These are phyloP conservation scores for Globisporangium carolinianum DNA, from an alignment of 352 stramenopile genomes.

Conservation along the genomic window DNA sequence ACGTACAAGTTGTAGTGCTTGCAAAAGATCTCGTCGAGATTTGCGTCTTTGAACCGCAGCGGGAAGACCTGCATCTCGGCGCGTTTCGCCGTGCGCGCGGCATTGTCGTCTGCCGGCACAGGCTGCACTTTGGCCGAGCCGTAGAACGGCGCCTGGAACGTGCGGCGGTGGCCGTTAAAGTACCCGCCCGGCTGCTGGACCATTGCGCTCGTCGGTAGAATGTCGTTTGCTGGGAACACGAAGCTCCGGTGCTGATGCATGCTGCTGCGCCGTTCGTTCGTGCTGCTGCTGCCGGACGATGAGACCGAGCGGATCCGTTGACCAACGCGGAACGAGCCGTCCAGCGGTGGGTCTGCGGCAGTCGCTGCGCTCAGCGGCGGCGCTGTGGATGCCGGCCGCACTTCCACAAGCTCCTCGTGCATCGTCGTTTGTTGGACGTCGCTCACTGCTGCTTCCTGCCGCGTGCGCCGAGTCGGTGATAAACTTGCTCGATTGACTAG, in stretches of 20 bases:
- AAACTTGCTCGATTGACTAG: background rate
- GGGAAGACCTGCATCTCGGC: constrained; percentile 51
- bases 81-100: constrained; percentile 13
- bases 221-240: constrained; percentile 29
- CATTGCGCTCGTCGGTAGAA: constrained; percentile 33
- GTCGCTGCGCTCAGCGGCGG: background rate
- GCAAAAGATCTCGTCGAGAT: constrained; percentile 61
- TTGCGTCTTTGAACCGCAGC: constrained; percentile 46
- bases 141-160: constrained; percentile 22
- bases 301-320: constrained; percentile 9
- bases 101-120: constrained; percentile 5
- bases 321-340: constrained; percentile 9
- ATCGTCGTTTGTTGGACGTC: constrained; percentile 1
- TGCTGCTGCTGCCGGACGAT: constrained; percentile 20
- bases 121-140: constrained; percentile 27
- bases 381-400: constrained; percentile 7
- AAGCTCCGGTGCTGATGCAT: constrained; percentile 29
- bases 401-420: constrained; percentile 5
- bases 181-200: constrained; percentile 21
- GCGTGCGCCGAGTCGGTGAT: background rate
- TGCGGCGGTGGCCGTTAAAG: constrained; percentile 16
- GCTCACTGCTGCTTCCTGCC: background rate
- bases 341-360: background rate
- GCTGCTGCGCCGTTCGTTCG: constrained; percentile 20
- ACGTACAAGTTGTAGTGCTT: constrained; percentile 76